phyloP scores from a whole-genome alignment of 2,329 filamentous ascomycete genomes.

The Nemania sp. region DNA sequence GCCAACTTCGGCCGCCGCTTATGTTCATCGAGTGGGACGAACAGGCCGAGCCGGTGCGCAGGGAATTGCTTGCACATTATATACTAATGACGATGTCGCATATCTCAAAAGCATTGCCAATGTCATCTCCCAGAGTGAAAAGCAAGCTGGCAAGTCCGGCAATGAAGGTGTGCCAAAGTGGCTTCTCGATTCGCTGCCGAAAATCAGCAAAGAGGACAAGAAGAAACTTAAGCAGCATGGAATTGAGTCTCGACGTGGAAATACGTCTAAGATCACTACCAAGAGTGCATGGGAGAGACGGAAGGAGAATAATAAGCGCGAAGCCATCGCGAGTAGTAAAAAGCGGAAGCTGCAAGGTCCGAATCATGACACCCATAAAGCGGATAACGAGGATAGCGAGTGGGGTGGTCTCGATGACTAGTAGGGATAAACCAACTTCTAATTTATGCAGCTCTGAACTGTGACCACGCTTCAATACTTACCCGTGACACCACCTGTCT shows the following conservation, averaged over 20 bases:
- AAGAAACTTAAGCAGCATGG: slow-evolving; percentile 81
- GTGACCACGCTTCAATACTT: no score
- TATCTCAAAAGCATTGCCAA: slow-evolving; percentile 90
- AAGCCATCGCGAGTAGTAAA: slow-evolving; percentile 65
- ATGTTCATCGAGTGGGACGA: slow-evolving; percentile 90
- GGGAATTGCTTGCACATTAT: slow-evolving; percentile 89
- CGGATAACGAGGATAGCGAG: slow-evolving; percentile 40
- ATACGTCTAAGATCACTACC: slow-evolving; percentile 73
- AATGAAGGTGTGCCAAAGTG: slow-evolving; percentile 74
- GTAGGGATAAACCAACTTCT: slow-evolving; percentile 4
- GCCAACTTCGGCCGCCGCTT: slow-evolving; percentile 83
- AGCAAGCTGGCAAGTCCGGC: slow-evolving; percentile 60
- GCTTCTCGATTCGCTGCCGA: slow-evolving; percentile 85
- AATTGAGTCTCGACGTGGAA: slow-evolving; percentile 63
- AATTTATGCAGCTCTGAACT: neutral
- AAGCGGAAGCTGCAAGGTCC: slow-evolving; percentile 49
- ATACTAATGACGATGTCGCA: slow-evolving; percentile 91
- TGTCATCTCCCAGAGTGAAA: slow-evolving; percentile 83
- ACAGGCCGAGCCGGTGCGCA: slow-evolving; percentile 88
- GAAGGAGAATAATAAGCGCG: slow-evolving; percentile 67
- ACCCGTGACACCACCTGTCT: no score
- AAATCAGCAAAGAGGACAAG: slow-evolving; percentile 80
- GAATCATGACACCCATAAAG: slow-evolving; percentile 35
- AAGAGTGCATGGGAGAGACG: slow-evolving; percentile 76
- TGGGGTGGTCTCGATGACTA: slow-evolving; percentile 56